Conservation (phyloP, 2,329 filamentous ascomycete genomes). For the Corinectria fuckeliana region DNA sequence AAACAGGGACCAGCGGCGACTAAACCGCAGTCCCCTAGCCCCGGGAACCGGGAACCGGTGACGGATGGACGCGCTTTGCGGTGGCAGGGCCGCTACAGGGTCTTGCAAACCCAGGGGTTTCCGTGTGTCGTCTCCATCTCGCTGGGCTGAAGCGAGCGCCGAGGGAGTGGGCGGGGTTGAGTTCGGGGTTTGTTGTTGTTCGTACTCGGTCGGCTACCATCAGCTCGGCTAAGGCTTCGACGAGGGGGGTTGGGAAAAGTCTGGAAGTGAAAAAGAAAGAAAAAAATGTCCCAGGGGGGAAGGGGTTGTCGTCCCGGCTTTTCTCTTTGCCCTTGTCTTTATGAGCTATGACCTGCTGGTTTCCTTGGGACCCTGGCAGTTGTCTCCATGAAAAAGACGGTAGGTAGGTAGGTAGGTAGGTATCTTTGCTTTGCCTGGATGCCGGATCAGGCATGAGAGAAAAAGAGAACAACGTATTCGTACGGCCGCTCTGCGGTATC, state of each 20-base stretch:
- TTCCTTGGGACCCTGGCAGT: background rate
- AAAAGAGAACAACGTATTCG: background rate
- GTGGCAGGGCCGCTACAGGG: background rate
- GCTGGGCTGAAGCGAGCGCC: conserved; percentile 17
- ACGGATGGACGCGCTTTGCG: conserved; percentile 8
- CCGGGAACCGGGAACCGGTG: conserved; percentile 10
- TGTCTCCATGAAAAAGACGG: background rate
- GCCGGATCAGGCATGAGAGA: background rate
- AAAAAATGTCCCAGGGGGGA: conserved; percentile 12
- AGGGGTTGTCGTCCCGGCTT: conserved; percentile 1
- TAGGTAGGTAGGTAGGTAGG: too few species aligned
- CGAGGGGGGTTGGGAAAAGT: background rate
- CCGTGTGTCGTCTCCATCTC: conserved; percentile 8
- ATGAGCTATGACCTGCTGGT: conserved; percentile 11
- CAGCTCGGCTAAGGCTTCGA: conserved; percentile 15
- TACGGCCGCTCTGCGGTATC: conserved; percentile 6
- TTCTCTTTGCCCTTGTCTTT: conserved; percentile 10
- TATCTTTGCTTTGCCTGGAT: background rate
- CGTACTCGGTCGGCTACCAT: conserved; percentile 15
- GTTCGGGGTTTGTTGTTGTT: background rate
- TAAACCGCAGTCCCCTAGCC: conserved; percentile 11
- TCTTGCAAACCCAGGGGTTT: background rate
- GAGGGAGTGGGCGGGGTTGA: background rate
- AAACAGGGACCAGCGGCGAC: conserved; percentile 17
- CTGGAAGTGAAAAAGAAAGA: conserved; percentile 3